Evolutionary conservation across 1,284 basidiomycete species (phyloP).

Genomic region (Pulchroboletus neoregius): DNA sequence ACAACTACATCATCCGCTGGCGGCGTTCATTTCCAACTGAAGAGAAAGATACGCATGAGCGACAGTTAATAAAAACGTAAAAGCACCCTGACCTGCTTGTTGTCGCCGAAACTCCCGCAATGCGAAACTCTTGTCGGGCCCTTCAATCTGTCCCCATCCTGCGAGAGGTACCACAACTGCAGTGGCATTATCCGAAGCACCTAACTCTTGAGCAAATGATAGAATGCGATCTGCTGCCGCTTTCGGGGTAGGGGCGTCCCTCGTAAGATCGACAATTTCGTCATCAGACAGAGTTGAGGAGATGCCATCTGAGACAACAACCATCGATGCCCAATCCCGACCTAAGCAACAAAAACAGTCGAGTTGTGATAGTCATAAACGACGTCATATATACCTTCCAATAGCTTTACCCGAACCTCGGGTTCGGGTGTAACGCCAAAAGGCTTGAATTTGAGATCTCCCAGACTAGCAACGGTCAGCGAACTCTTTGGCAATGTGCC

Average conservation of each 20-base stretch:
- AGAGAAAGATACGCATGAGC: constrained; percentile 14
- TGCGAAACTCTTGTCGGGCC: constrained; percentile 76
- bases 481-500: background rate
- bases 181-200: constrained; percentile 89
- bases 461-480: constrained; percentile 54
- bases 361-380: background rate
- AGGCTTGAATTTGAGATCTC: constrained; percentile 87
- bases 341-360: constrained; percentile 41
- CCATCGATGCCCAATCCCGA: constrained; percentile 72
- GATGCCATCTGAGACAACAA: constrained; percentile 87
- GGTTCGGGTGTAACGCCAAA: constrained; percentile 95
- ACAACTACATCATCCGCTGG: constrained; percentile 57
- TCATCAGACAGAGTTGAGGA: constrained; percentile 89
- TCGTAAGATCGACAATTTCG: constrained; percentile 89
- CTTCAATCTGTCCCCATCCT: constrained; percentile 84
- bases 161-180: constrained; percentile 89
- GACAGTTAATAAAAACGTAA: background rate
- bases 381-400: constrained; percentile 54
- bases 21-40: constrained; percentile 65
- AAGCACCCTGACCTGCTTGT: constrained; percentile 54
- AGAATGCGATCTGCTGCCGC: constrained; percentile 82
- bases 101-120: constrained; percentile 75
- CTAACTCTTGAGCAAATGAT: constrained; percentile 86
- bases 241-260: constrained; percentile 69
- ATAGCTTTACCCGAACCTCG: constrained; percentile 77